Percentiles rank a stretch among this genome's conserved stretches.
phyloP scores from a whole-genome alignment of 75 land plant species.

The Picea sitchensis region DNA sequence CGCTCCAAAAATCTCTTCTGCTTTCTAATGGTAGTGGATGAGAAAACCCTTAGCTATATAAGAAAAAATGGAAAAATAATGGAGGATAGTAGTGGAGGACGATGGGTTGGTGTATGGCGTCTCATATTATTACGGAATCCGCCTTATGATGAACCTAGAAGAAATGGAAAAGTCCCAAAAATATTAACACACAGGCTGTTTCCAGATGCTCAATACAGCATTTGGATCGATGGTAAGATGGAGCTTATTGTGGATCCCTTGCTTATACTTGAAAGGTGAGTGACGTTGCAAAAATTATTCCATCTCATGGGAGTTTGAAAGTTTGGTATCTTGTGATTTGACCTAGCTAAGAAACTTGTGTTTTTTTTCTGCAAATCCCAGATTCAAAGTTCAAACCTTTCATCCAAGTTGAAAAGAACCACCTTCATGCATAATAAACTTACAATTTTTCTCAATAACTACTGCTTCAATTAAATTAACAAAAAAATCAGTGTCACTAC shows the following conservation, averaged over 20 bases:
- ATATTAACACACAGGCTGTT: slow-evolving; percentile 88
- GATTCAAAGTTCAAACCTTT: neutral
- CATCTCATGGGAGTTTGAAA: neutral
- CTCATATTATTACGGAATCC: slow-evolving; percentile 60
- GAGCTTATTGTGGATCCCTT: slow-evolving; percentile 92
- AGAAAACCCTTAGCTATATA: slow-evolving; percentile 58
- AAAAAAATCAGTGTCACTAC: too few relatives aligned
- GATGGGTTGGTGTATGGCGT: slow-evolving; percentile 96
- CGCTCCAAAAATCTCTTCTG: slow-evolving; percentile 83
- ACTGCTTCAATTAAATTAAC: too few relatives aligned
- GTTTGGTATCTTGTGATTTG: neutral
- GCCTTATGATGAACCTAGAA: slow-evolving; percentile 96
- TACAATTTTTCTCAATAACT: too few relatives aligned
- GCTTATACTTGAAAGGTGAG: slow-evolving; percentile 89
- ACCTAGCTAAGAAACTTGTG: neutral
- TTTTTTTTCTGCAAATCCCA: neutral
- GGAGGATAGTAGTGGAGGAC: slow-evolving; percentile 57
- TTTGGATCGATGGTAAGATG: slow-evolving; percentile 99
- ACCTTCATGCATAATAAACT: too few relatives aligned
- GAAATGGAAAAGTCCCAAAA: slow-evolving; percentile 97
- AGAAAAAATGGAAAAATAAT: slow-evolving; percentile 41
- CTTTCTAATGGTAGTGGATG: slow-evolving; percentile 95
- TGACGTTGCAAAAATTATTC: slow-evolving; percentile 3
- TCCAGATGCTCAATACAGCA: slow-evolving; percentile 86
- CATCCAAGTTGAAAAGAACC: neutral